Percentiles rank a stretch among this genome's conserved stretches.
Evolutionary conservation across 495 filamentous ascomycete genomes (phyloP).

Genomic region (Mycothermus thermophilus): DNA sequence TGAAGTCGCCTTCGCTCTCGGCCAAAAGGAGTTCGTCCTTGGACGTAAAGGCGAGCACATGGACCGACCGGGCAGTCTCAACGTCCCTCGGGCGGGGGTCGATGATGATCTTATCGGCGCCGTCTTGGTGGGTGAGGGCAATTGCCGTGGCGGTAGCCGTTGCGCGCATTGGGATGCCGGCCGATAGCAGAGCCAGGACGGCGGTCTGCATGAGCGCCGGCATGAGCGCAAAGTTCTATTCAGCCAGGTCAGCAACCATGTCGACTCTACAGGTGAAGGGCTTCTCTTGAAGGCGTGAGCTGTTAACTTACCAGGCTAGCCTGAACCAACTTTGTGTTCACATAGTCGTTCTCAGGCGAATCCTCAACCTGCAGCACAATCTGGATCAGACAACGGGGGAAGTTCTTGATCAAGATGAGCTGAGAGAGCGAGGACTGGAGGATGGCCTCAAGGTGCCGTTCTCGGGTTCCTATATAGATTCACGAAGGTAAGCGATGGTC

Average conservation of each 20-base stretch:
- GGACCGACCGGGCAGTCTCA: conserved; percentile 48
- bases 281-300: too few species aligned
- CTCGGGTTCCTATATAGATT: conserved; percentile 42
- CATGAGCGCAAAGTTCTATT: conserved; percentile 59
- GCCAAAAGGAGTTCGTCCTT: conserved; percentile 59
- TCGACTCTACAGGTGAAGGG: too few species aligned
- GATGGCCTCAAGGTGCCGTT: conserved; percentile 60
- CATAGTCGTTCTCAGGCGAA: conserved; percentile 41
- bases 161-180: conserved; percentile 58
- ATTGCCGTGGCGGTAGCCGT: conserved; percentile 52
- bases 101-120: conserved; percentile 28
- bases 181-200: conserved; percentile 59
- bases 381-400: conserved; percentile 56
- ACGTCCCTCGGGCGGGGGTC: conserved; percentile 44
- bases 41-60: conserved; percentile 65
- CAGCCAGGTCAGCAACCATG: too few species aligned
- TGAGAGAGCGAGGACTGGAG: conserved; percentile 52
- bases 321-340: conserved; percentile 37
- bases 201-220: conserved; percentile 63
- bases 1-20: conserved; percentile 72
- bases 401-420: conserved; percentile 52
- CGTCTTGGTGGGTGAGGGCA: conserved; percentile 39
- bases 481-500: too few species aligned
- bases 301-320: conserved; percentile 34
- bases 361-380: conserved; percentile 50